Percentiles rank a stretch among this genome's conserved stretches.
phyloP scores from a whole-genome alignment of 2,329 filamentous ascomycete genomes.

The Fusarium tjaetaba region DNA sequence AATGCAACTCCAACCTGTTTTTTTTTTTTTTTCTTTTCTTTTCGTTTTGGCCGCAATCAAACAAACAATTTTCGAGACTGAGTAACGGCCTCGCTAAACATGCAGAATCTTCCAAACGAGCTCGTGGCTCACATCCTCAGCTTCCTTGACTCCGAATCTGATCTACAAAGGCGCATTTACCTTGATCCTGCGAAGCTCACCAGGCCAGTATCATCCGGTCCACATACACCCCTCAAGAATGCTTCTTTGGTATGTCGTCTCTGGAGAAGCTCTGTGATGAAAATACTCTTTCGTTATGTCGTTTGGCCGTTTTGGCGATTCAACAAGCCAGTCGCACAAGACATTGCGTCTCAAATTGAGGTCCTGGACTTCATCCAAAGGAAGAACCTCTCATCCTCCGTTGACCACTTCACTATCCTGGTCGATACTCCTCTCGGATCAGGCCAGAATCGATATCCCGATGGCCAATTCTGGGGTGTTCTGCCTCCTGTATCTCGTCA shows the following conservation, averaged over 20 bases:
- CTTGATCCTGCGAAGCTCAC: conserved; percentile 57
- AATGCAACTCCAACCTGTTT: neutral
- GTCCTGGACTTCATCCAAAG: conserved; percentile 53
- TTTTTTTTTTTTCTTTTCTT: neutral
- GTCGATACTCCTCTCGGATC: conserved; percentile 45
- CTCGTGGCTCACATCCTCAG: conserved; percentile 66
- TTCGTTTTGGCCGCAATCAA: neutral
- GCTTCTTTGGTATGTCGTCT: conserved; percentile 62
- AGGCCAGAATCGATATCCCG: conserved; percentile 42
- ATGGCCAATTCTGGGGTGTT: conserved; percentile 44
- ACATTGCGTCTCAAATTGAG: conserved; percentile 47
- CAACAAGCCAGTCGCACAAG: conserved; percentile 37
- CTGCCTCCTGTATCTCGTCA: conserved; percentile 41
- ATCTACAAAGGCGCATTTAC: conserved; percentile 59
- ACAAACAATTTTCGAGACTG: neutral
- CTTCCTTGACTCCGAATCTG: conserved; percentile 61
- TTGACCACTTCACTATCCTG: conserved; percentile 55
- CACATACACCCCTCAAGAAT: conserved; percentile 61
- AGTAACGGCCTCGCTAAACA: neutral
- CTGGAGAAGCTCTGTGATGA: conserved; percentile 63
- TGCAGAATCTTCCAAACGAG: conserved; percentile 66
- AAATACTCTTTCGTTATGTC: conserved; percentile 67
- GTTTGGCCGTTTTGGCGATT: conserved; percentile 53
- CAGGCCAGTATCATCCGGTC: conserved; percentile 25
- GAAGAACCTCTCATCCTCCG: conserved; percentile 52